Percentiles rank a stretch among this genome's conserved stretches.
Conservation (phyloP, 768 basidiomycete species). For the Lepiota brunneoincarnata region DNA sequence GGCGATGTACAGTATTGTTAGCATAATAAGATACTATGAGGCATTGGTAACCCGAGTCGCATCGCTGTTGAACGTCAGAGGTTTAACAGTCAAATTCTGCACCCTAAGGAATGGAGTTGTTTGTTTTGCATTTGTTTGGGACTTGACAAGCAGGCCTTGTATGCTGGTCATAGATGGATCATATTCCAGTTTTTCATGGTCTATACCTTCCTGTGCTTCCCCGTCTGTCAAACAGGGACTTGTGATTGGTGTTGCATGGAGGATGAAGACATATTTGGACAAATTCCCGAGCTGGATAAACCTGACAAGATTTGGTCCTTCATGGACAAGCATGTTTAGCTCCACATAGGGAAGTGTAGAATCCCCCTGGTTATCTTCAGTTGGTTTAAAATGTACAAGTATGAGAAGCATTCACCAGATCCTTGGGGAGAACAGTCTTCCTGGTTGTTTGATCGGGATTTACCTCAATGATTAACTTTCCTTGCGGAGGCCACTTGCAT, state of each 20-base stretch:
- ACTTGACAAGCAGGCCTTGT: neutral
- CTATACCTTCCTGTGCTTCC: neutral
- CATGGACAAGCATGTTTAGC: constrained; percentile 36
- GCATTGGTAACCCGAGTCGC: neutral
- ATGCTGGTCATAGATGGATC: neutral
- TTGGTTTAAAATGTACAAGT: neutral
- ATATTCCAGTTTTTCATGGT: neutral
- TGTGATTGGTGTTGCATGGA: constrained; percentile 32
- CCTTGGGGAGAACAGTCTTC: constrained; percentile 40
- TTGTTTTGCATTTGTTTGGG: neutral
- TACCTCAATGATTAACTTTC: constrained; percentile 42
- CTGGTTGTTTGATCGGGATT: constrained; percentile 33
- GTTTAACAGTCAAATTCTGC: neutral
- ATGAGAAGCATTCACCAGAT: constrained; percentile 33
- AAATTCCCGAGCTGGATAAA: constrained; percentile 48
- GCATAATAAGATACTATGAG: neutral
- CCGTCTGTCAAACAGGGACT: neutral
- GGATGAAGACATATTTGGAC: constrained; percentile 40
- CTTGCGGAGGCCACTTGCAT: constrained; percentile 43
- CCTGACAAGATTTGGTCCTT: constrained; percentile 46
- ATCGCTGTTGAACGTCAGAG: no score
- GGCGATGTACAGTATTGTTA: no score
- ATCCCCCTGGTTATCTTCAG: neutral
- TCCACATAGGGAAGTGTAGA: constrained; percentile 8
- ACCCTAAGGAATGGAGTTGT: neutral